phyloP scores from a whole-genome alignment of 257 asterid species.

The Solanum microdontum region DNA sequence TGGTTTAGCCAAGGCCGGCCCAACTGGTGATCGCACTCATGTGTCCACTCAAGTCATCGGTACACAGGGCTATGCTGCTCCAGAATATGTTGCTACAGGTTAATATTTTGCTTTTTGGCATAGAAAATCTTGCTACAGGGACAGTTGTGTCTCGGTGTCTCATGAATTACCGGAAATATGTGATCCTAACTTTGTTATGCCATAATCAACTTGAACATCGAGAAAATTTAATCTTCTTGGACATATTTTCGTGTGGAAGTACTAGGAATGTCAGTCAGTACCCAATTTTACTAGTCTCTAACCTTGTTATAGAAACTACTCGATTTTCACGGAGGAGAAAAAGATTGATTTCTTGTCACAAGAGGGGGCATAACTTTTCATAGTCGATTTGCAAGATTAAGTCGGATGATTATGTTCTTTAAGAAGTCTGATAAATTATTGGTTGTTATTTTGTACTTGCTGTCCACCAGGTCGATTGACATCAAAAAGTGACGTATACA shows the following conservation, averaged over 20 bases:
- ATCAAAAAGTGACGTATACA: conserved; percentile 62
- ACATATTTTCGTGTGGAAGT: background rate
- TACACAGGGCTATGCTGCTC: conserved; percentile 89
- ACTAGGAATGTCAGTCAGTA: background rate
- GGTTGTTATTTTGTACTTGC: background rate
- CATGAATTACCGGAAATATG: background rate
- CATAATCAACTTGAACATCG: background rate
- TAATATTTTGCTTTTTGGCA: background rate
- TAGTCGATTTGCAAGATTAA: background rate
- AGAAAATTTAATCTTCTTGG: background rate
- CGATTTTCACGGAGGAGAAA: background rate
- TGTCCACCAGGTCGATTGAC: conserved; percentile 45
- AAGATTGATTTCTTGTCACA: background rate
- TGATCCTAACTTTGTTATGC: background rate
- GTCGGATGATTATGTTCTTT: background rate
- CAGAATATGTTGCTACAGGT: conserved; percentile 94
- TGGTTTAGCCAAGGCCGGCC: conserved; percentile 88
- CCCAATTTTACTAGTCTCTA: background rate
- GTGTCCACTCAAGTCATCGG: conserved; percentile 91
- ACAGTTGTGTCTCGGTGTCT: background rate
- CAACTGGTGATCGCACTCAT: conserved; percentile 84
- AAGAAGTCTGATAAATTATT: background rate
- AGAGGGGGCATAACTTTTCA: background rate
- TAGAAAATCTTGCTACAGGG: background rate
- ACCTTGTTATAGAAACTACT: background rate